Conservation (phyloP, 106 monocot species). For the Acorus calamus region DNA sequence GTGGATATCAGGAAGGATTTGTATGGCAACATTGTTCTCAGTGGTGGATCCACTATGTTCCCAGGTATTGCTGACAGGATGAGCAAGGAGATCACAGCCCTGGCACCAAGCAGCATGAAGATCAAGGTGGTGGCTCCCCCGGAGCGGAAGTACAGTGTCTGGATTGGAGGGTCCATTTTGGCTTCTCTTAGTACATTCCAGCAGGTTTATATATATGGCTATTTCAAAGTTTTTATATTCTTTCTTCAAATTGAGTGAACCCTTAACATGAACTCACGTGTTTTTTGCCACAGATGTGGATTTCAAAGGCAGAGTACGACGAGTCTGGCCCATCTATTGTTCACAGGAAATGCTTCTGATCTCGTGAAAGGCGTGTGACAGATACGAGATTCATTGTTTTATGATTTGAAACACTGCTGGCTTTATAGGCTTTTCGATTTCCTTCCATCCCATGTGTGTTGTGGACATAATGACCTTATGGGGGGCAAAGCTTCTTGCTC, state of each 20-base stretch:
- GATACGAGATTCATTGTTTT: no score
- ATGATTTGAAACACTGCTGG: no score
- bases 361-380: no score
- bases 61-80: conserved; percentile 2
- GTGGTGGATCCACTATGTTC: conserved; percentile 4
- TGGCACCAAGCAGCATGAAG: conserved; percentile 6
- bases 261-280: no score
- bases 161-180: conserved; percentile 3
- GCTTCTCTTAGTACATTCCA: conserved; percentile 6
- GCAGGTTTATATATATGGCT: background rate
- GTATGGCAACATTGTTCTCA: conserved; percentile 5
- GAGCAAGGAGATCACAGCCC: conserved; percentile 4
- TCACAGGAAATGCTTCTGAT: no score
- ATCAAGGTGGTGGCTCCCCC: conserved; percentile 5
- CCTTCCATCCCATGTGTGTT: no score
- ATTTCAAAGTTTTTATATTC: no score
- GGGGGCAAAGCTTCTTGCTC: no score
- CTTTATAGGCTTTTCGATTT: no score
- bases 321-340: background rate
- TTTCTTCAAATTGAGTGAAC: no score
- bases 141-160: conserved; percentile 6
- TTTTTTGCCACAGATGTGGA: conserved; percentile 6
- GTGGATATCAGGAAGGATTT: conserved; percentile 6
- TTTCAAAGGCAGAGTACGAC: conserved; percentile 4
- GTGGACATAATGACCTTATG: no score